These are phyloP conservation scores for Drechslerella coelobrocha DNA, from an alignment of 2,329 filamentous ascomycete species.

Conservation along the genomic window DNA sequence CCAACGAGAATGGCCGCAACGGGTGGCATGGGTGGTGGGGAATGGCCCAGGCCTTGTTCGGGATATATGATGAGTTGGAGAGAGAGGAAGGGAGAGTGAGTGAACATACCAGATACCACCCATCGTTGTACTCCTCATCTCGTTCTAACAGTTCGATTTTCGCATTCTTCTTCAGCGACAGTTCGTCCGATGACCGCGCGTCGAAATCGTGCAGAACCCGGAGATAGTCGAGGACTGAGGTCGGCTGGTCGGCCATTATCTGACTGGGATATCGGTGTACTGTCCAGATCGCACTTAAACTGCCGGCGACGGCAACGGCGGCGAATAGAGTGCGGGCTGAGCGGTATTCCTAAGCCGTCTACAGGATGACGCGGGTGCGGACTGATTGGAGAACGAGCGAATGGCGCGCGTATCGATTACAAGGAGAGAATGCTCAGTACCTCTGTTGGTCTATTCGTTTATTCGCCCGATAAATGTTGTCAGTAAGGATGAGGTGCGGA, in stretches of 20 bases:
- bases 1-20: constrained; percentile 47
- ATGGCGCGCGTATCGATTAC: constrained; percentile 49
- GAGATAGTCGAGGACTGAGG: constrained; percentile 46
- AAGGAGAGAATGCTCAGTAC: constrained; percentile 32
- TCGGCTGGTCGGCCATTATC: constrained; percentile 44
- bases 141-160: constrained; percentile 82
- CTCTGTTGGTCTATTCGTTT: constrained; percentile 23
- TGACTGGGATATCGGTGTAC: constrained; percentile 26
- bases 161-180: constrained; percentile 84
- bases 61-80: constrained; percentile 12
- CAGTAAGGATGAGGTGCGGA: constrained; percentile 48
- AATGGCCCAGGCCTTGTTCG: constrained; percentile 18
- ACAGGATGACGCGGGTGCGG: constrained; percentile 30
- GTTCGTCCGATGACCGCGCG: constrained; percentile 89
- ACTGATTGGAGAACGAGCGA: constrained; percentile 21
- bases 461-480: constrained; percentile 48
- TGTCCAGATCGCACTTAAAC: constrained; percentile 48
- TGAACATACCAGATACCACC: constrained; percentile 71
- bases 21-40: constrained; percentile 33
- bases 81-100: not conserved
- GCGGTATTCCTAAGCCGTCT: constrained; percentile 32
- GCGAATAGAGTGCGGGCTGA: constrained; percentile 19
- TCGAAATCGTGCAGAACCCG: constrained; percentile 73
- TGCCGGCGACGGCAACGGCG: constrained; percentile 33
- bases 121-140: constrained; percentile 87